Percentiles rank a stretch among this genome's conserved stretches.
Conservation (phyloP, 2,329 filamentous ascomycete genomes). For the Lachnellula hyalina region DNA sequence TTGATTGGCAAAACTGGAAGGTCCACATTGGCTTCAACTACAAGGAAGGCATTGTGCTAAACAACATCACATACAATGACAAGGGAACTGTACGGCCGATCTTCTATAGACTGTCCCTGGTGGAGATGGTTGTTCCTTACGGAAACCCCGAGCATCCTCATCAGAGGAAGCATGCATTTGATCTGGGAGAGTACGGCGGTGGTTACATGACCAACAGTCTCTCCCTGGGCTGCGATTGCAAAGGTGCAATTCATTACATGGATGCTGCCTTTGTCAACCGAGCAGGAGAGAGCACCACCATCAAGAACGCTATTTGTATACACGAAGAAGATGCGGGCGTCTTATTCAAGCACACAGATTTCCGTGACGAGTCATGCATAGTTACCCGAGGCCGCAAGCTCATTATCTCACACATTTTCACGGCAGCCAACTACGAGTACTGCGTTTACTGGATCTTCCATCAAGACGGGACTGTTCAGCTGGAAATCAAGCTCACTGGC, state of each 20-base stretch:
- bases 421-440: constrained; percentile 94
- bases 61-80: constrained; percentile 86
- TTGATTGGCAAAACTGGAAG: constrained; percentile 92
- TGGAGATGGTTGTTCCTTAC: constrained; percentile 92
- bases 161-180: constrained; percentile 76
- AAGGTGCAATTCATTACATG: constrained; percentile 86
- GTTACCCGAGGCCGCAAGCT: constrained; percentile 83
- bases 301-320: constrained; percentile 93
- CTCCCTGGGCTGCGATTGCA: constrained; percentile 76
- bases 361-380: constrained; percentile 81
- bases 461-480: constrained; percentile 86
- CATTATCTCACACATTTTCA: constrained; percentile 87
- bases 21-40: constrained; percentile 95
- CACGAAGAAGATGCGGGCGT: constrained; percentile 92
- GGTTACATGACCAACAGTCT: constrained; percentile 82
- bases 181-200: constrained; percentile 74
- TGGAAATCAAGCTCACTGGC: constrained; percentile 85
- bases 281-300: constrained; percentile 67
- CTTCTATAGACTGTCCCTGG: constrained; percentile 84
- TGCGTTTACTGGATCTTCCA: constrained; percentile 85
- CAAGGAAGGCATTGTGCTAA: constrained; percentile 83
- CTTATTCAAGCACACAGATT: constrained; percentile 91
- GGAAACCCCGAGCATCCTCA: constrained; percentile 76
- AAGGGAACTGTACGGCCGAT: constrained; percentile 70
- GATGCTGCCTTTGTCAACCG: constrained; percentile 76